phyloP scores from a whole-genome alignment of 164 flowering plant species.

The Protea cynaroides region DNA sequence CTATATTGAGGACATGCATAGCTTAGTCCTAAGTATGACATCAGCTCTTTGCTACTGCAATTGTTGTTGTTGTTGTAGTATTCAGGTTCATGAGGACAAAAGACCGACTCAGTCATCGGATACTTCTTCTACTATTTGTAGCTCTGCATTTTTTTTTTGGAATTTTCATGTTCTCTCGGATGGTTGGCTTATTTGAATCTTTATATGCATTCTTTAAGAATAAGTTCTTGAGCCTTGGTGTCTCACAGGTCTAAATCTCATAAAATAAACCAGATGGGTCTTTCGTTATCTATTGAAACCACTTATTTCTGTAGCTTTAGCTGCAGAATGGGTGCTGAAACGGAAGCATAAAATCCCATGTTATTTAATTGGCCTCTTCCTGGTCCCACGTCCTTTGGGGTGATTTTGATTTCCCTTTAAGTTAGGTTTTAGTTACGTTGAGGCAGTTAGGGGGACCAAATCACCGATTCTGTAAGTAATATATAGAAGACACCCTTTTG shows the following conservation, averaged over 20 bases:
- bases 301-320: background rate
- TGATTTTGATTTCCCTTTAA: background rate
- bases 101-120: no score
- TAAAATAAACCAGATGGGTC: background rate
- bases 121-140: no score
- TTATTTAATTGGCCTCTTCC: background rate
- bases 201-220: background rate
- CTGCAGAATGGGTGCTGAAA: background rate
- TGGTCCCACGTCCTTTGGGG: background rate
- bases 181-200: background rate
- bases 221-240: background rate
- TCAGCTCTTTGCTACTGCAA: no score
- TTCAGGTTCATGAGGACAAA: no score
- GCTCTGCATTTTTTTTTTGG: no score
- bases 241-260: background rate
- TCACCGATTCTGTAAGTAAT: background rate
- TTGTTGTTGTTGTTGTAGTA: no score
- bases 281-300: background rate
- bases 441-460: background rate
- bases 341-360: background rate
- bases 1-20: no score
- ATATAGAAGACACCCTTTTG: background rate
- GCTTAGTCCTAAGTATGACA: no score
- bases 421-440: background rate
- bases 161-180: background rate